Conservation (phyloP, 176 grass and related monocot genomes). For the Saccharum officinarum region DNA sequence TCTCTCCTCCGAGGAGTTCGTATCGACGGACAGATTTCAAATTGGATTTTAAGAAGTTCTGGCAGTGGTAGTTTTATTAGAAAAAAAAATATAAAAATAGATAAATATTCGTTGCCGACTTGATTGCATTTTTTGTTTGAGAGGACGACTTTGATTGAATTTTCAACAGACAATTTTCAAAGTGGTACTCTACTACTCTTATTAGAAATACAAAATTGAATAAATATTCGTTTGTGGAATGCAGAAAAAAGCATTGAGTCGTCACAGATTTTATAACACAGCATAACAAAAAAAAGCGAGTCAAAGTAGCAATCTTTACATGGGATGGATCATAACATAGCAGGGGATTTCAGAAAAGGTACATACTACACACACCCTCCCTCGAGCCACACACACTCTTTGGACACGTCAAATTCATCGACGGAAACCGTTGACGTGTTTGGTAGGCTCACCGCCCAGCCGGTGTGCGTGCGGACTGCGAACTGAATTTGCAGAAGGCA, state of each 20-base stretch:
- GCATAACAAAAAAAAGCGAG: background rate
- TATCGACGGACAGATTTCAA: background rate
- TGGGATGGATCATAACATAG: background rate
- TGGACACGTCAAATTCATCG: background rate
- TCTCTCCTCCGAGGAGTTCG: background rate
- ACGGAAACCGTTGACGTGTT: background rate
- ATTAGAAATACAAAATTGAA: background rate
- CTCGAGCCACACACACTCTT: constrained; percentile 22
- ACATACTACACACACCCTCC: too few relatives aligned
- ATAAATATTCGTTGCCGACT: background rate
- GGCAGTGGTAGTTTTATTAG: background rate
- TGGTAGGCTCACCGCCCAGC: background rate
- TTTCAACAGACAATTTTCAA: too few relatives aligned
- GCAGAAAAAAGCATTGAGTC: too few relatives aligned
- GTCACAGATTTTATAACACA: too few relatives aligned
- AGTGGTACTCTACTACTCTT: too few relatives aligned
- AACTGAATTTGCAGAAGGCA: too few relatives aligned
- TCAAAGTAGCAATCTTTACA: constrained; percentile 10
- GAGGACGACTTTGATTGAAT: too few relatives aligned
- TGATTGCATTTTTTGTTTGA: background rate
- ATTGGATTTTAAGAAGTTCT: background rate
- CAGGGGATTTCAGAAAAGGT: too few relatives aligned
- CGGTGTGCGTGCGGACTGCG: too few relatives aligned
- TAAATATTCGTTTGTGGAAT: background rate
- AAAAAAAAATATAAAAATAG: background rate